Percentiles rank a stretch among this genome's conserved stretches.
phyloP scores from a whole-genome alignment of 2,329 filamentous ascomycete genomes.

The Beauveria sp. region DNA sequence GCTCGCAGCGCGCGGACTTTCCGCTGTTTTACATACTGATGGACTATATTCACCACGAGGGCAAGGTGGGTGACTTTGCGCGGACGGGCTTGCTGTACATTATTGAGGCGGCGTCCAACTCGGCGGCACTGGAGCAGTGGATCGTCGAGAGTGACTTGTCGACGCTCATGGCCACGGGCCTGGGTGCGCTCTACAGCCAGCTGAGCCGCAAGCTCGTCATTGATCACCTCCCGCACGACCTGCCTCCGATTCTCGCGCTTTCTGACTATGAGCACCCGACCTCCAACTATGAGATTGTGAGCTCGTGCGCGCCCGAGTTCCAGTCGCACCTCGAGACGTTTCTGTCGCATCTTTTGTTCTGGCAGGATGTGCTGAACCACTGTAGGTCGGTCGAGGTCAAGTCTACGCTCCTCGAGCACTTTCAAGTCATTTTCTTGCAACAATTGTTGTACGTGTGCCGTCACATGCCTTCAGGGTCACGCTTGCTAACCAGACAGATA shows the following conservation, averaged over 20 bases:
- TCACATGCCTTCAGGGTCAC: too few relatives aligned
- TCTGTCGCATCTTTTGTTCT: constrained; percentile 88
- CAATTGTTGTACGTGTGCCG: constrained; percentile 66
- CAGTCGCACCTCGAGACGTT: constrained; percentile 88
- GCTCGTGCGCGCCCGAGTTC: constrained; percentile 66
- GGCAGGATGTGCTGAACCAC: constrained; percentile 96
- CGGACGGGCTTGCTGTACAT: constrained; percentile 90
- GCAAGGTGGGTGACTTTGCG: constrained; percentile 90
- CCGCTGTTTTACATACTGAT: constrained; percentile 92
- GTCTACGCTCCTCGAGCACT: constrained; percentile 88
- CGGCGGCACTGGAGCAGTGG: constrained; percentile 81
- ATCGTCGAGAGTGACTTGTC: constrained; percentile 94
- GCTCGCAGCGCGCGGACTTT: constrained; percentile 85
- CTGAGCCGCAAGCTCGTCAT: constrained; percentile 73
- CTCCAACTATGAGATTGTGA: constrained; percentile 63
- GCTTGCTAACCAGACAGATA: constrained; percentile 50
- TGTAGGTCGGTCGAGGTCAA: constrained; percentile 89
- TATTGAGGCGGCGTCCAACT: constrained; percentile 84
- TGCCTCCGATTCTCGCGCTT: constrained; percentile 77
- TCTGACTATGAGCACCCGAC: constrained; percentile 78
- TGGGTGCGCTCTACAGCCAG: constrained; percentile 67
- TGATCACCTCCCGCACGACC: constrained; percentile 61
- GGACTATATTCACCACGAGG: constrained; percentile 94
- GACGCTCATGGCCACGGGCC: constrained; percentile 90
- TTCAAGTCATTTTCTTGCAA: constrained; percentile 91